Percentiles rank a stretch among this genome's conserved stretches.
These are phyloP conservation scores for Vaccinium macrocarpon DNA, from an alignment of 148 eudicot species.

Conservation along the genomic window DNA sequence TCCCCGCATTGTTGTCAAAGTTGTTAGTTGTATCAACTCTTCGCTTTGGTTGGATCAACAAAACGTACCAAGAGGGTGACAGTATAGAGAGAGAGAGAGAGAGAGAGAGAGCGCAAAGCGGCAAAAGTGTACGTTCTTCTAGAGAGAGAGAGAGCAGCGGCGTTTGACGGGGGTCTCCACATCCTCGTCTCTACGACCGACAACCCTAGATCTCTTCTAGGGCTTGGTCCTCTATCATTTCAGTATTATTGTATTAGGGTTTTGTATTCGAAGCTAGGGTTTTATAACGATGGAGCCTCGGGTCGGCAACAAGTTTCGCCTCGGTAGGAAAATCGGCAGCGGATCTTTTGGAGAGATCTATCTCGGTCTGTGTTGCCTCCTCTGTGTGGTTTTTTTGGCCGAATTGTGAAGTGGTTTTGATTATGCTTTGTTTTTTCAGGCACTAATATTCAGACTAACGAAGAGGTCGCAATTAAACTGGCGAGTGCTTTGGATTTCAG, in stretches of 20 bases:
- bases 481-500: conserved; percentile 37
- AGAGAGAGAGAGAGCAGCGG: conserved; percentile 10
- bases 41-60: not conserved
- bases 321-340: conserved; percentile 76
- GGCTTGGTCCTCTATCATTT: not conserved
- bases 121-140: not conserved
- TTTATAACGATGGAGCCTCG: conserved; percentile 59
- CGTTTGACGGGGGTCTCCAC: not conserved
- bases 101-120: not conserved
- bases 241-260: not conserved
- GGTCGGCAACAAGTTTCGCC: conserved; percentile 62
- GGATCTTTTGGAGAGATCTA: conserved; percentile 85
- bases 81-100: not conserved
- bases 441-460: conserved; percentile 64
- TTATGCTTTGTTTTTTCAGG: conserved; percentile 33
- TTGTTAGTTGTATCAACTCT: not conserved
- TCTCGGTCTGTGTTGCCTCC: conserved; percentile 38
- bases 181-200: not conserved
- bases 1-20: not conserved
- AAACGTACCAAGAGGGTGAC: not conserved
- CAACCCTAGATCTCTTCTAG: conserved; percentile 12
- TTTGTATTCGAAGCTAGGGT: conserved; percentile 18
- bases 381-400: not conserved
- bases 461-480: conserved; percentile 80
- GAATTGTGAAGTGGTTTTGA: not conserved